Conservation (phyloP, 1,139 yeast species). For the Candida sp. region DNA sequence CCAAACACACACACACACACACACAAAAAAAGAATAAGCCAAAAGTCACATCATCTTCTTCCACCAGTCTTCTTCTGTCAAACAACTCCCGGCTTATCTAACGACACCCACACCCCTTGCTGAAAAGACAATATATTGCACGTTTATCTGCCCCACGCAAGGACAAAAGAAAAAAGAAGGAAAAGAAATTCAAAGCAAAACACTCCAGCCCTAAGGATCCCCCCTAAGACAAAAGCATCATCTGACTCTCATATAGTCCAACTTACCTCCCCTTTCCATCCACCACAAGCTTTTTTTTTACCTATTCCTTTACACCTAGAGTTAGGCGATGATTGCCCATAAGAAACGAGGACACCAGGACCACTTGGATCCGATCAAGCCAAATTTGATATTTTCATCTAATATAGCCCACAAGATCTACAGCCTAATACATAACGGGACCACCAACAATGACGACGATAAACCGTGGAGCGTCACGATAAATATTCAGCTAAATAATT, state of each 20-base stretch:
- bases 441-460: neutral
- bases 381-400: conserved; percentile 45
- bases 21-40: neutral
- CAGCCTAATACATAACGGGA: conserved; percentile 10
- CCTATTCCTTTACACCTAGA: too few relatives aligned
- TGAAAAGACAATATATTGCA: neutral
- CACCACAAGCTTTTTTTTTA: too few relatives aligned
- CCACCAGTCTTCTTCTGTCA: too few relatives aligned
- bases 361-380: conserved; percentile 24
- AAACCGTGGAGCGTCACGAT: conserved; percentile 23
- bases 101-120: neutral
- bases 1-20: neutral
- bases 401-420: conserved; percentile 32
- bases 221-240: too few relatives aligned
- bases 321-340: neutral
- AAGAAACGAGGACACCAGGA: neutral
- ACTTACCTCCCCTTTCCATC: too few relatives aligned
- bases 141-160: neutral
- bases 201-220: neutral
- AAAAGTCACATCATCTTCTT: neutral
- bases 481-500: conserved; percentile 40
- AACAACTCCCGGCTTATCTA: too few relatives aligned
- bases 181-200: neutral
- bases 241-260: too few relatives aligned
- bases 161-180: neutral